Conservation (phyloP, 345 rosid species). For the Chamaenerion angustifolium region DNA sequence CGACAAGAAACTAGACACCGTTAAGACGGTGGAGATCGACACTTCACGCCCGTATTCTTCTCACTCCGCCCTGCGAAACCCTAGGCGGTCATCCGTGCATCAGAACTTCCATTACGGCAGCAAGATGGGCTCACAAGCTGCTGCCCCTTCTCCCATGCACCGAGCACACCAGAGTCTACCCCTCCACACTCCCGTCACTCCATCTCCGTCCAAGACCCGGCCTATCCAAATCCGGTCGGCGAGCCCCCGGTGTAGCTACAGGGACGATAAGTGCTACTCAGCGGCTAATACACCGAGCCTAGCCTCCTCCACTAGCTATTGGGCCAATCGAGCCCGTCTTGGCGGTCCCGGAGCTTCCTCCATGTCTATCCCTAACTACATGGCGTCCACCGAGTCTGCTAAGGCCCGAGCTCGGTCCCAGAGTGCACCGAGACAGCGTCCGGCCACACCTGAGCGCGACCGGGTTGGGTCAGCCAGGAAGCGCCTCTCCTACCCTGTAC, state of each 20-base stretch:
- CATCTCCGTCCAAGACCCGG: slow-evolving; percentile 45
- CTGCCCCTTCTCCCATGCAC: slow-evolving; percentile 19
- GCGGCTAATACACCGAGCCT: slow-evolving; percentile 38
- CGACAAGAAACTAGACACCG: slow-evolving; percentile 24
- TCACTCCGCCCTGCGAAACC: slow-evolving; percentile 10
- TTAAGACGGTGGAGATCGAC: slow-evolving; percentile 48
- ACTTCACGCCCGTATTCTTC: slow-evolving; percentile 13
- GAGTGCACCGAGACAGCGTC: slow-evolving; percentile 62
- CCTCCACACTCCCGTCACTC: slow-evolving; percentile 29
- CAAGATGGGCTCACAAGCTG: slow-evolving; percentile 7
- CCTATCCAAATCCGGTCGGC: slow-evolving; percentile 45
- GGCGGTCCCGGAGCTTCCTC: slow-evolving; percentile 12
- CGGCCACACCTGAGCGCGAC: slow-evolving; percentile 37
- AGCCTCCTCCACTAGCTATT: slow-evolving; percentile 10
- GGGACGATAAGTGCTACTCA: slow-evolving; percentile 18
- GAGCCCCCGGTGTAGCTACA: slow-evolving; percentile 35
- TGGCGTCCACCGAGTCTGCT: slow-evolving; percentile 80
- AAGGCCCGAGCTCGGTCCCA: slow-evolving; percentile 69
- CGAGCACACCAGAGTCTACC: slow-evolving; percentile 8
- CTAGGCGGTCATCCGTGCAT: slow-evolving; percentile 7
- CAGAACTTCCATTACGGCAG: slow-evolving; percentile 12
- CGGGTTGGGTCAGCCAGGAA: slow-evolving; percentile 39
- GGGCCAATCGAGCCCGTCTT: slow-evolving; percentile 20
- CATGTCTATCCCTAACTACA: slow-evolving; percentile 50
- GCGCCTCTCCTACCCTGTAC: slow-evolving; percentile 47